phyloP scores from a whole-genome alignment of 352 stramenopile species.

The Achlya hypogyna region DNA sequence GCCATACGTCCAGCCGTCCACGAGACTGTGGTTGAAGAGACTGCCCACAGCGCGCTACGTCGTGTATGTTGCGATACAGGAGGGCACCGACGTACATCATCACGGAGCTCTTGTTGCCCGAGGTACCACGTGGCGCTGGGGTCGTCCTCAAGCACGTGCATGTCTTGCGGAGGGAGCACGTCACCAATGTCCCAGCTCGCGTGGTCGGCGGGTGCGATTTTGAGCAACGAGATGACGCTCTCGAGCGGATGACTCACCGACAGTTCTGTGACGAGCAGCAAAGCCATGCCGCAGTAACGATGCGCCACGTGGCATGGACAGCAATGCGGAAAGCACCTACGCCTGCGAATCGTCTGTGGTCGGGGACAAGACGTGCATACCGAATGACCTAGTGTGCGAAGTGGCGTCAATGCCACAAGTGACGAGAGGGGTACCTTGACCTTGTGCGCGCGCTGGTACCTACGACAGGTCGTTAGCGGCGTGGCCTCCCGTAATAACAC shows the following conservation, averaged over 20 bases:
- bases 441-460: constrained; percentile 12
- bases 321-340: not conserved
- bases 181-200: not conserved
- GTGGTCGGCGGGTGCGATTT: not conserved
- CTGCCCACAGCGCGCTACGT: not conserved
- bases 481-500: too few relatives aligned
- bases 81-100: not conserved
- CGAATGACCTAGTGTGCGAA: not conserved
- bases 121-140: not conserved
- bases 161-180: not conserved
- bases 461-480: not conserved
- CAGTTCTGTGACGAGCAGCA: not conserved
- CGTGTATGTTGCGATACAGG: not conserved
- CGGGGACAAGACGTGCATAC: not conserved
- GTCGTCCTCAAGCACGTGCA: not conserved
- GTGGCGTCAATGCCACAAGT: too few relatives aligned
- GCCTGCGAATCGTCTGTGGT: not conserved
- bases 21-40: constrained; percentile 29
- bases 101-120: not conserved
- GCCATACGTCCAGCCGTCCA: constrained; percentile 43
- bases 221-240: not conserved
- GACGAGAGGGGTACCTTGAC: constrained; percentile 28
- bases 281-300: not conserved
- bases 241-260: not conserved
- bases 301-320: not conserved